These are phyloP conservation scores for Pachysolen tannophilus DNA, from an alignment of 805 yeast species.

Conservation along the genomic window DNA sequence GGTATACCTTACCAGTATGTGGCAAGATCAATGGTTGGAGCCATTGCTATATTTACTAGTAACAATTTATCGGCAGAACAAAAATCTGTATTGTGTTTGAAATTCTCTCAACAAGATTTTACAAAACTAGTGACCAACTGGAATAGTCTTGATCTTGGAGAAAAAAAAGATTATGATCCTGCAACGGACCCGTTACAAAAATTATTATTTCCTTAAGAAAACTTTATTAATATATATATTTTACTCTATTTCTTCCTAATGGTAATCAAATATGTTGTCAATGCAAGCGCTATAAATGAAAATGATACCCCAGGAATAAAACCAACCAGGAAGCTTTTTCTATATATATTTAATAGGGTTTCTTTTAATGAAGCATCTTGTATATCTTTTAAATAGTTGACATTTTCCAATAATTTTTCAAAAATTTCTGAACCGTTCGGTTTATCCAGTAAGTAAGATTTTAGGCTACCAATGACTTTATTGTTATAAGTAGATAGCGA, in stretches of 20 bases:
- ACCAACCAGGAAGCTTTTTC: too few species aligned
- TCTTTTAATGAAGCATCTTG: too few species aligned
- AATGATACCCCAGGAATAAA: too few species aligned
- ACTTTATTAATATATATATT: too few species aligned
- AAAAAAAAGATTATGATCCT: too few species aligned
- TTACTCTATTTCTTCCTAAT: too few species aligned
- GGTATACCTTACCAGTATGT: slow-evolving; percentile 22
- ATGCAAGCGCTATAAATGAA: too few species aligned
- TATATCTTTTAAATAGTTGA: slow-evolving; percentile 20
- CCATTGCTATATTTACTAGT: slow-evolving; percentile 20
- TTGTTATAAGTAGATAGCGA: slow-evolving; percentile 29
- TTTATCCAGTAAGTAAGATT: slow-evolving; percentile 18
- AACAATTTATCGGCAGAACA: slow-evolving; percentile 11
- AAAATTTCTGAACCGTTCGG: slow-evolving; percentile 17
- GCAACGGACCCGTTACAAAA: too few species aligned
- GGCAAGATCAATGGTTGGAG: slow-evolving; percentile 27
- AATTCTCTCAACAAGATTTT: slow-evolving; percentile 19
- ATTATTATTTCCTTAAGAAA: too few species aligned
- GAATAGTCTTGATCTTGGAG: too few species aligned
- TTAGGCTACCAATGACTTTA: slow-evolving; percentile 21
- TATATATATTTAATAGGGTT: too few species aligned
- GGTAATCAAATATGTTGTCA: too few species aligned
- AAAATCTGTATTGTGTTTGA: slow-evolving; percentile 16
- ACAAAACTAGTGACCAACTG: slow-evolving; percentile 10
- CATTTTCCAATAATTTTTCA: slow-evolving; percentile 16